phyloP scores from a whole-genome alignment of 164 flowering plant species.

The Amborella trichopoda region DNA sequence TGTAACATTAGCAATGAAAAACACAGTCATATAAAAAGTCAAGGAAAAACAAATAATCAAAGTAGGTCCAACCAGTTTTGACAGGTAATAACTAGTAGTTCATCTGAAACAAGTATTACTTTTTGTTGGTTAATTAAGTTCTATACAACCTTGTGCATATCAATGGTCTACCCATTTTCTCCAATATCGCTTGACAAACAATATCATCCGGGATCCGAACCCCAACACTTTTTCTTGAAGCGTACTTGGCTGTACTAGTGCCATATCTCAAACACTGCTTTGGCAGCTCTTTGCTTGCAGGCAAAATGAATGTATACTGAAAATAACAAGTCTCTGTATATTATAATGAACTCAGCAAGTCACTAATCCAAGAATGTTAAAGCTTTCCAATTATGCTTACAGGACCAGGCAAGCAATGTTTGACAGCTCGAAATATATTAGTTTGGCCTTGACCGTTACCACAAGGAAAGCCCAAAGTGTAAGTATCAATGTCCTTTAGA shows the following conservation, averaged over 20 bases:
- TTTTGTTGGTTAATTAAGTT: no score
- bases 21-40: not conserved
- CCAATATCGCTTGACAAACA: constrained; percentile 68
- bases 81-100: no score
- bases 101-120: no score
- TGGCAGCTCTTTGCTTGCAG: constrained; percentile 85
- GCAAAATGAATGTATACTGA: constrained; percentile 91
- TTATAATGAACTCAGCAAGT: no score
- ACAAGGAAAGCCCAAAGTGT: constrained; percentile 79
- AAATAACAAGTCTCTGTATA: constrained; percentile 1
- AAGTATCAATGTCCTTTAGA: constrained; percentile 74
- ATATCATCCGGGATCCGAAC: constrained; percentile 82
- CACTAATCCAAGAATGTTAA: not conserved
- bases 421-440: constrained; percentile 72
- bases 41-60: not conserved
- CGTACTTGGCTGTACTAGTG: constrained; percentile 43
- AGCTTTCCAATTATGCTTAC: constrained; percentile 33
- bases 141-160: constrained; percentile 66
- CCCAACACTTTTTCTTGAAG: constrained; percentile 65
- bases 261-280: constrained; percentile 69
- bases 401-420: constrained; percentile 93
- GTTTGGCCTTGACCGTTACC: constrained; percentile 62
- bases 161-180: constrained; percentile 63
- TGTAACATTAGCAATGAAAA: not conserved
- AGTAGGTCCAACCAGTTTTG: no score